Evolutionary conservation across 345 rosid species (phyloP), one percentile per base, ranked within the genome.

Genomic region (Trapa bicornis): DNA sequence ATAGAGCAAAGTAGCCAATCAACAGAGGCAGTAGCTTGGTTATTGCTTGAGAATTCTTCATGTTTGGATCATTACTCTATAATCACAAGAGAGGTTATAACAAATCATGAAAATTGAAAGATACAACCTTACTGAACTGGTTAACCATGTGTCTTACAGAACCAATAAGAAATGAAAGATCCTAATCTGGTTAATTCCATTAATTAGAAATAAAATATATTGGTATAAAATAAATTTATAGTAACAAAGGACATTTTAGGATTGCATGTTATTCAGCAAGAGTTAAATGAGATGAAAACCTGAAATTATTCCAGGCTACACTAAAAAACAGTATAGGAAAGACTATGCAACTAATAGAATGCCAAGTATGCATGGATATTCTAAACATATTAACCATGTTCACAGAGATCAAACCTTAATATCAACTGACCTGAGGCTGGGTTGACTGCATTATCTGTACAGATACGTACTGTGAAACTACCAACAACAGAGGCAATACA

Each of bases 1-100:
- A 93, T 52, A 93, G 86, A 67, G 98, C 70, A 84, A 90, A 93
- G 73, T 93, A 93, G 72, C 97, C 98, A 48, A 93, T 88, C 91
- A 93, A 75, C 64, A 93, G 72, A 5, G 97, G 98, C 13, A 90
- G 95, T 70, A 93, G 73, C 79, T 90, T 84, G 0, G 92, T 86
- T 73, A 93, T 69, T 1, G 81, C 89, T 82, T 90, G 98, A 70
- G 98, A 87, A 78, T 67, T 88, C 89, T 93, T 87, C 95, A 83
- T 69, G 75, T 80, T 88, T 56, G 98, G 95, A 79, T 93, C 96
- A 77, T 90, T 69, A 70, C 77, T 87, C 96, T 93, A 84, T 68
- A 65, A 69, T 12, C 67, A 68, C 15, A 50, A 71, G 14, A 65
- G 17, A 29, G 43, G 62, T 16, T 33, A 37, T 35, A 14, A 38